Evolutionary conservation across 495 filamentous ascomycete genomes (phyloP).

Genomic region (Aspergillus cristatus): DNA sequence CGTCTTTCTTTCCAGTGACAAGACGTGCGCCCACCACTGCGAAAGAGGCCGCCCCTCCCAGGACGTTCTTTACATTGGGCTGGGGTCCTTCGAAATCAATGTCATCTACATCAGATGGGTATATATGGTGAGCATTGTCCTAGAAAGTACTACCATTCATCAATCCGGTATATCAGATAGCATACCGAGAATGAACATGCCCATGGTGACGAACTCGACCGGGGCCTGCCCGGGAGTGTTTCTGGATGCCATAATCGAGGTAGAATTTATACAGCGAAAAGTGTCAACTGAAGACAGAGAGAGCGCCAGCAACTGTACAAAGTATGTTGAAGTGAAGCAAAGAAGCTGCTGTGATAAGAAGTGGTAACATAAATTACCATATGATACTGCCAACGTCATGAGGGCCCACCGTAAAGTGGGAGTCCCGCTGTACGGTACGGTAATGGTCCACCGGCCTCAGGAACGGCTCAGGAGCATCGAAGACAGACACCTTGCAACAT

Average conservation of each 20-base stretch:
- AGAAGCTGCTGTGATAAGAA: neutral
- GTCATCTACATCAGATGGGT: conserved; percentile 54
- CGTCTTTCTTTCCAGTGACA: conserved; percentile 47
- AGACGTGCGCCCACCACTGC: conserved; percentile 81
- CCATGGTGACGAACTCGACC: conserved; percentile 78
- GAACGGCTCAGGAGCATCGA: conserved; percentile 14
- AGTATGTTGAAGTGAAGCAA: neutral
- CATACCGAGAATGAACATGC: conserved; percentile 94
- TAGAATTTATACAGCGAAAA: too few relatives aligned
- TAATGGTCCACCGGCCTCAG: conserved; percentile 15
- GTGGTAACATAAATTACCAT: conserved; percentile 1
- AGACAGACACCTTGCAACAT: conserved; percentile 12
- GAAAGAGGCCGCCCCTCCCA: conserved; percentile 83
- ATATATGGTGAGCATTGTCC: conserved; percentile 13
- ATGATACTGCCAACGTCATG: conserved; percentile 12
- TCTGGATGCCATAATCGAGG: conserved; percentile 11
- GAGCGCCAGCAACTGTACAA: too few relatives aligned
- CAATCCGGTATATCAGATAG: conserved; percentile 1
- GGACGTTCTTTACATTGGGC: conserved; percentile 56
- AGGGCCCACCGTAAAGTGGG: neutral
- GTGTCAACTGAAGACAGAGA: too few relatives aligned
- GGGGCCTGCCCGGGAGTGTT: too few relatives aligned
- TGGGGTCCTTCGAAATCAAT: conserved; percentile 60
- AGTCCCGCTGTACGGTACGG: conserved; percentile 11
- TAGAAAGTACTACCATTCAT: neutral